phyloP scores from a whole-genome alignment of 495 filamentous ascomycete genomes.

The Penicillium macrosclerotiorum region DNA sequence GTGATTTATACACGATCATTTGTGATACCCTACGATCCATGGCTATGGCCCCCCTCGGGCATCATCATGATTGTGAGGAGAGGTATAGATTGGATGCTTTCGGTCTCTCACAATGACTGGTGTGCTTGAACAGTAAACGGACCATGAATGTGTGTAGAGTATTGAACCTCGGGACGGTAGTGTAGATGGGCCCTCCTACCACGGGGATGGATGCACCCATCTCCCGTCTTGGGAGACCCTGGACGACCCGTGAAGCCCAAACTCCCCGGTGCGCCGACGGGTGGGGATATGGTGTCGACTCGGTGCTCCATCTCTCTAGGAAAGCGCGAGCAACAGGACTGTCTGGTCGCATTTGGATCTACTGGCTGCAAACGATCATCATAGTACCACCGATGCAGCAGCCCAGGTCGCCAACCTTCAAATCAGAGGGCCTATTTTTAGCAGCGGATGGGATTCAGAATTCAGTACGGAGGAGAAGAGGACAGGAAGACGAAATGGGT shows the following conservation, averaged over 20 bases:
- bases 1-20: slow-evolving; percentile 10
- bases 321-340: not conserved
- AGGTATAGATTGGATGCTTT: not conserved
- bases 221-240: too few relatives aligned
- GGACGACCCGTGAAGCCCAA: too few relatives aligned
- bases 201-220: too few relatives aligned
- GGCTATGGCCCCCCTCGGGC: not conserved
- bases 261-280: slow-evolving; percentile 14
- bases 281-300: too few relatives aligned
- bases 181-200: too few relatives aligned
- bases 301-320: too few relatives aligned
- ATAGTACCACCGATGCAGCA: not conserved
- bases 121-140: too few relatives aligned
- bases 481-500: not conserved
- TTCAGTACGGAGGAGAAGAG: not conserved
- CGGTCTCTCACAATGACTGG: not conserved
- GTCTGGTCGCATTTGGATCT: slow-evolving; percentile 6
- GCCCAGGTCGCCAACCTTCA: not conserved
- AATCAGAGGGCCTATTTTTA: too few relatives aligned
- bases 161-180: too few relatives aligned
- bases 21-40: slow-evolving; percentile 5
- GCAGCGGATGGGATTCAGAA: not conserved
- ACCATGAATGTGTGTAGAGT: not conserved
- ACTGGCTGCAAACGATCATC: slow-evolving; percentile 8
- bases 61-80: slow-evolving; percentile 18